These are phyloP conservation scores for Heracleum sosnowskyi DNA, from an alignment of 129 eudicot genomes.

Conservation along the genomic window DNA sequence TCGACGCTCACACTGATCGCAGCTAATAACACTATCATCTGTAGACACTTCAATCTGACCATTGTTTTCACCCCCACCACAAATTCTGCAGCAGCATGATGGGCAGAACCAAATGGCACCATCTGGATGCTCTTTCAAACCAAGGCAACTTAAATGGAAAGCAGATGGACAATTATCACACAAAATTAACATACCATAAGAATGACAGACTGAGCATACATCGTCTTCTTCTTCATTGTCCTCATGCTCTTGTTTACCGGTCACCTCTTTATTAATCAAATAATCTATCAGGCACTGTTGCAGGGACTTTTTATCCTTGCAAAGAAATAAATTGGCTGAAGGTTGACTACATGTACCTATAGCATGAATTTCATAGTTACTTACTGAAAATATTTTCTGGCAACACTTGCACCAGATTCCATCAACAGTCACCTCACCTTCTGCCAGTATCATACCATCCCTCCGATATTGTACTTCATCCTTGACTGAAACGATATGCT, in stretches of 20 bases:
- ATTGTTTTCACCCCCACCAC: conserved; percentile 37
- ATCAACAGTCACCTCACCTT: conserved; percentile 58
- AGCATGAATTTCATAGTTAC: conserved; percentile 63
- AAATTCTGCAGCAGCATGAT: conserved; percentile 81
- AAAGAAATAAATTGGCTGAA: conserved; percentile 44
- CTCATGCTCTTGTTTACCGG: conserved; percentile 11
- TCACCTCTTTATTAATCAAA: conserved; percentile 17
- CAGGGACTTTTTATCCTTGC: conserved; percentile 67
- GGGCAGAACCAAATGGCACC: conserved; percentile 87
- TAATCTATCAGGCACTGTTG: conserved; percentile 50
- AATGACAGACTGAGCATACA: conserved; percentile 72
- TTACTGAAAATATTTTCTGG: conserved; percentile 32
- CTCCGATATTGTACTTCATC: conserved; percentile 45
- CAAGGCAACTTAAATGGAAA: conserved; percentile 63
- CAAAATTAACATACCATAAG: conserved; percentile 59
- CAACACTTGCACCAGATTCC: conserved; percentile 88
- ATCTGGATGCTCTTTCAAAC: conserved; percentile 65
- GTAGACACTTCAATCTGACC: conserved; percentile 13
- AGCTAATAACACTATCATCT: conserved; percentile 27
- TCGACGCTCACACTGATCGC: conserved; percentile 59
- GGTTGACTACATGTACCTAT: conserved; percentile 41
- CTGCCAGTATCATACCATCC: conserved; percentile 26
- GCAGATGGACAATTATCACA: conserved; percentile 85
- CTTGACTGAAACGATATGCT: conserved; percentile 46
- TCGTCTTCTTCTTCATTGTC: conserved; percentile 35